Percentiles rank a stretch among this genome's conserved stretches.
These are phyloP conservation scores for Globisporangium middletonii DNA, from an alignment of 352 stramenopile species.

Conservation along the genomic window DNA sequence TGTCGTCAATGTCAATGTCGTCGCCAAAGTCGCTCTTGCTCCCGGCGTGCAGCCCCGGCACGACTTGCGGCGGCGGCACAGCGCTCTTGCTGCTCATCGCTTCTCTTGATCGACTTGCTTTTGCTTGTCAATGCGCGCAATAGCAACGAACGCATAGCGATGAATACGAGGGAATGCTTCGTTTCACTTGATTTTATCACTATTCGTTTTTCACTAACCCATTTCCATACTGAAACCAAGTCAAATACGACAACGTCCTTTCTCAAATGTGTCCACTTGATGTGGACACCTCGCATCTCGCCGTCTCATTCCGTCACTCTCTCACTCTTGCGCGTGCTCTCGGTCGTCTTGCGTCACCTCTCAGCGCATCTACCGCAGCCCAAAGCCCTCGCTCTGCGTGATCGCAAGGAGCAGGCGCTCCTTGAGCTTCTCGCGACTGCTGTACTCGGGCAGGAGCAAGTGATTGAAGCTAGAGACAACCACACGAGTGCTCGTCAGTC, in stretches of 20 bases:
- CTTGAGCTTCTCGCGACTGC: constrained; percentile 67
- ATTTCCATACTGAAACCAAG: too few relatives aligned
- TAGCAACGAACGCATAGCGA: too few relatives aligned
- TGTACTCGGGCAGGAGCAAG: constrained; percentile 82
- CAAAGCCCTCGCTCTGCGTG: constrained; percentile 79
- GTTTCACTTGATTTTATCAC: too few relatives aligned
- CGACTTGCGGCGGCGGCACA: constrained; percentile 20
- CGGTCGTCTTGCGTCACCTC: background rate
- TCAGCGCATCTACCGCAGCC: constrained; percentile 40
- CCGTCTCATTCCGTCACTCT: too few relatives aligned
- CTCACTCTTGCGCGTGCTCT: background rate
- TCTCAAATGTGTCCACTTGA: too few relatives aligned
- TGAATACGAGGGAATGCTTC: too few relatives aligned
- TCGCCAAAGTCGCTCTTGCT: constrained; percentile 79
- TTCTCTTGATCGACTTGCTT: background rate
- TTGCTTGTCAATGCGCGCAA: background rate
- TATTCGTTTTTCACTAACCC: too few relatives aligned
- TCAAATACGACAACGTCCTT: too few relatives aligned
- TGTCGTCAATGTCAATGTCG: constrained; percentile 76
- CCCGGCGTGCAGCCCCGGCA: constrained; percentile 60
- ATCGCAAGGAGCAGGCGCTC: constrained; percentile 78
- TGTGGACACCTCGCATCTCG: too few relatives aligned
- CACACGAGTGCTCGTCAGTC: background rate
- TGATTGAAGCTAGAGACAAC: constrained; percentile 70
- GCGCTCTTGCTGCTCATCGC: background rate